Conservation (phyloP, 148 eudicot genomes). For the Rhododendron vialii region DNA sequence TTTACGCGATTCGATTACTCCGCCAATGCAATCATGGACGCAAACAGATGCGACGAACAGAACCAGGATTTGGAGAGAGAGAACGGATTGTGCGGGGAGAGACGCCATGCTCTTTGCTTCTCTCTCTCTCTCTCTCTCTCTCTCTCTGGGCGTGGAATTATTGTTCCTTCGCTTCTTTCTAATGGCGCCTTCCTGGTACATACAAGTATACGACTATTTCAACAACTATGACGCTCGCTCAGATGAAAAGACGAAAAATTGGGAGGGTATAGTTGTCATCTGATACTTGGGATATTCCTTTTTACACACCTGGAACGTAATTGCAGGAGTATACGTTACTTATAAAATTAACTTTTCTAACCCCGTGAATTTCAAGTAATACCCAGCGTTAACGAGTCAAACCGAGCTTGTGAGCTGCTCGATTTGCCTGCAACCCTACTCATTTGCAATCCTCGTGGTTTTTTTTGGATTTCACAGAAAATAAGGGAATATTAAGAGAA, state of each 20-base stretch:
- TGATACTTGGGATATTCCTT: not conserved
- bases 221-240: not conserved
- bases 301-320: not conserved
- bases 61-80: constrained; percentile 15
- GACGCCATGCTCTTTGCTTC: constrained; percentile 23
- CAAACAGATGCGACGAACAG: constrained; percentile 11
- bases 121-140: not conserved
- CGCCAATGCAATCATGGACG: constrained; percentile 6
- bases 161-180: not conserved
- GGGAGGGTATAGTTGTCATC: not conserved
- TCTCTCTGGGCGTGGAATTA: not conserved
- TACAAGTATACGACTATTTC: no score
- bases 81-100: constrained; percentile 16
- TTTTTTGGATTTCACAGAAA: no score
- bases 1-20: constrained; percentile 6
- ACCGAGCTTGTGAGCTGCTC: no score
- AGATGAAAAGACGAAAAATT: not conserved
- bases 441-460: no score
- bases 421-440: no score
- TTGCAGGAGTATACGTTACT: not conserved
- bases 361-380: not conserved
- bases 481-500: no score
- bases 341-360: not conserved
- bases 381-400: no score
- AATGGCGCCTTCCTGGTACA: not conserved